These are phyloP conservation scores for Sergeia podlipaevii DNA, from an alignment of 208 protist genomes.

Conservation along the genomic window DNA sequence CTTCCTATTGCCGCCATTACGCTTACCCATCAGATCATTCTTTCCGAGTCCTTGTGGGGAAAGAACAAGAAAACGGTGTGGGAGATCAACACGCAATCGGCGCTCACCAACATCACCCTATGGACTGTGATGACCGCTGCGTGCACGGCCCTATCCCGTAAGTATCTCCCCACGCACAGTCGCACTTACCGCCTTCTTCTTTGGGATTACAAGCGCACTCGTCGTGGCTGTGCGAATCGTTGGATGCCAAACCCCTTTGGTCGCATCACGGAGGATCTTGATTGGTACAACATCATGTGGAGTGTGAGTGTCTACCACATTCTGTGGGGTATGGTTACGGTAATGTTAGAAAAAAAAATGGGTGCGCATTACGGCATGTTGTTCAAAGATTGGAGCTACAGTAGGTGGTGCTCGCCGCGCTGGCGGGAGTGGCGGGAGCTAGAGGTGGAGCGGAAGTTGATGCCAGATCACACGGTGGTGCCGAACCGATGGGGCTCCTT, in stretches of 20 bases:
- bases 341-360: slow-evolving; percentile 60
- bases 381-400: slow-evolving; percentile 57
- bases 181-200: slow-evolving; percentile 67
- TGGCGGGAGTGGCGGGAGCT: slow-evolving; percentile 86
- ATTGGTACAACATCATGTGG: slow-evolving; percentile 80
- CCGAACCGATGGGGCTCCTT: slow-evolving; percentile 65
- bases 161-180: slow-evolving; percentile 26
- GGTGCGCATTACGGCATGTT: slow-evolving; percentile 84
- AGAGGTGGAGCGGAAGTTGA: slow-evolving; percentile 48
- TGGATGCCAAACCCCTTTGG: slow-evolving; percentile 65
- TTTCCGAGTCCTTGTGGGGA: slow-evolving; percentile 83
- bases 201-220: slow-evolving; percentile 73
- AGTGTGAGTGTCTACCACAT: slow-evolving; percentile 66
- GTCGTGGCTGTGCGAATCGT: slow-evolving; percentile 54
- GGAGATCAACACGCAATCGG: slow-evolving; percentile 60
- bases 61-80: slow-evolving; percentile 76
- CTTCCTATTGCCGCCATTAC: slow-evolving; percentile 61
- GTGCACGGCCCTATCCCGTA: slow-evolving; percentile 45
- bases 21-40: slow-evolving; percentile 79
- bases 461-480: slow-evolving; percentile 54
- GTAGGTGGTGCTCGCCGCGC: slow-evolving; percentile 74
- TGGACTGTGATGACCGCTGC: slow-evolving; percentile 28
- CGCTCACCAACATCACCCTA: slow-evolving; percentile 52
- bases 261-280: slow-evolving; percentile 63
- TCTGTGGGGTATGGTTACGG: slow-evolving; percentile 62